A percentile compares a stretch with the other conserved stretches of the same genome.
phyloP scores from a whole-genome alignment of 1,284 basidiomycete genomes.

The Schizophyllum amplum region DNA sequence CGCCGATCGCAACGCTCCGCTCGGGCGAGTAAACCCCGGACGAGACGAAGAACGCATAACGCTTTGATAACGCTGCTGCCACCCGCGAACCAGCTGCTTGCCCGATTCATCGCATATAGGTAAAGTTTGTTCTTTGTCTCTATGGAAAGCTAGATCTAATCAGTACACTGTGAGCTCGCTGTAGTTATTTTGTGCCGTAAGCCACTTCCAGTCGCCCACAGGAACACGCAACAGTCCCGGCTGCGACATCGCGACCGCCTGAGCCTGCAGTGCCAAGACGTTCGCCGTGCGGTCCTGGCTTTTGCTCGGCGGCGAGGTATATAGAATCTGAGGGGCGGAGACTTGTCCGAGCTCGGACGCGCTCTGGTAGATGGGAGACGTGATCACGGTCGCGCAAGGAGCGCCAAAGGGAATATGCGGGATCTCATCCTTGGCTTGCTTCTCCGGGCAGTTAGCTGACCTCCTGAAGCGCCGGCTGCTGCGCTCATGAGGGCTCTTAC shows the following conservation, averaged over 20 bases:
- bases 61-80: not conserved
- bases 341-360: too few relatives aligned
- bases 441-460: too few relatives aligned
- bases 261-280: not conserved
- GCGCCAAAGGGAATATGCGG: too few relatives aligned
- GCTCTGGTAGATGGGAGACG: too few relatives aligned
- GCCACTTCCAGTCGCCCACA: too few relatives aligned
- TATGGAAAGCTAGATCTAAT: not conserved
- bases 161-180: not conserved
- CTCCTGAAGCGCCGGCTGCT: too few relatives aligned
- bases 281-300: not conserved
- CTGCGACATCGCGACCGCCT: not conserved
- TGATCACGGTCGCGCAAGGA: too few relatives aligned
- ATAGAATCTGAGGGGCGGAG: too few relatives aligned
- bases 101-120: not conserved
- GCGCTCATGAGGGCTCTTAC: too few relatives aligned
- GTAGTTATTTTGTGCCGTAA: not conserved
- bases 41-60: not conserved
- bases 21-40: not conserved
- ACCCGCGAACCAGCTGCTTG: not conserved
- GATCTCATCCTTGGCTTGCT: too few relatives aligned
- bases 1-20: not conserved
- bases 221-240: too few relatives aligned
- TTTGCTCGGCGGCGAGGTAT: not conserved
- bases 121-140: not conserved